Evolutionary conservation across 1,139 yeast genomes (phyloP).

Genomic region (Entelexis sorbosivorans): DNA sequence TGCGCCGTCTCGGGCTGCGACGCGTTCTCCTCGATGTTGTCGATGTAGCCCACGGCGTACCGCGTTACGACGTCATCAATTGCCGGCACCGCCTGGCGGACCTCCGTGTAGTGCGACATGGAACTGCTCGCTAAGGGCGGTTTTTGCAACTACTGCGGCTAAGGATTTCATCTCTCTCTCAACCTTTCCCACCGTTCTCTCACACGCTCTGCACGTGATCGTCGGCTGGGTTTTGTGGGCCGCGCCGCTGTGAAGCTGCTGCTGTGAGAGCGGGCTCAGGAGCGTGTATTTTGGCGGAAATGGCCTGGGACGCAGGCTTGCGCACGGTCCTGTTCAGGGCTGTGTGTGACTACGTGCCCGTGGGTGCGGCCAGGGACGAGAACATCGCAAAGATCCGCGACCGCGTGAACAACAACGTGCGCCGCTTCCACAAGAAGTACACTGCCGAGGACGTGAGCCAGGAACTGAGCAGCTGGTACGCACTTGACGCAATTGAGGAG

Average conservation of each 20-base stretch:
- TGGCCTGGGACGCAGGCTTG: slow-evolving; percentile 13
- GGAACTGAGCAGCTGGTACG: slow-evolving; percentile 8
- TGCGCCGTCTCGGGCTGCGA: slow-evolving; percentile 74
- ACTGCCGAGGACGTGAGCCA: slow-evolving; percentile 9
- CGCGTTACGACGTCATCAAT: slow-evolving; percentile 86
- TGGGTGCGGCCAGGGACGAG: not conserved
- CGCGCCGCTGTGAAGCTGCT: too few species aligned
- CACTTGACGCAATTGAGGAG: not conserved
- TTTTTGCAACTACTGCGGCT: too few species aligned
- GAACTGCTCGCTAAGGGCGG: too few species aligned
- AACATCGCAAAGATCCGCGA: slow-evolving; percentile 3
- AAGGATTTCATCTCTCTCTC: not conserved
- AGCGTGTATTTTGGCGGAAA: not conserved
- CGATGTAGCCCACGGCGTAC: slow-evolving; percentile 81
- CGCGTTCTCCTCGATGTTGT: slow-evolving; percentile 61
- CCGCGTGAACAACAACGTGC: slow-evolving; percentile 9
- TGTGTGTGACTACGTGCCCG: slow-evolving; percentile 10
- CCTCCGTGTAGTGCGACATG: slow-evolving; percentile 30
- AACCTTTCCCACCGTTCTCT: not conserved
- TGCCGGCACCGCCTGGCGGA: slow-evolving; percentile 81
- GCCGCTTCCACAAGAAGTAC: slow-evolving; percentile 17
- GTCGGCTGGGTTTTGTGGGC: too few species aligned
- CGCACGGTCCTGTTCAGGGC: slow-evolving; percentile 12
- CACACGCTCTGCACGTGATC: too few species aligned
- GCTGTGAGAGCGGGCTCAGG: too few species aligned